Conservation (phyloP, 345 rosid genomes). For the Geranium brycei region DNA sequence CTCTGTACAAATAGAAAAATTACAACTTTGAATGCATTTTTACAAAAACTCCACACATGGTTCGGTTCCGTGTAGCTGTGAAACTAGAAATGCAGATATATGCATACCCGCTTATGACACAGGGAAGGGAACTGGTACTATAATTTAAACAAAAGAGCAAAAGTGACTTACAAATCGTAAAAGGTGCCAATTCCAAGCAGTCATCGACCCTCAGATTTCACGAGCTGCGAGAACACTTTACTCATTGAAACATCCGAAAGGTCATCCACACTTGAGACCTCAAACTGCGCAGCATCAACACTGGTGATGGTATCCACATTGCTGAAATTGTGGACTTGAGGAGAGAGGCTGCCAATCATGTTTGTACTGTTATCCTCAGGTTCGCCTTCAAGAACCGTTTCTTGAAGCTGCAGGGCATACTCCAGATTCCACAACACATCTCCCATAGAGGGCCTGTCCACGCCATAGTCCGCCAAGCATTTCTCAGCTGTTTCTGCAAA, state of each 20-base stretch:
- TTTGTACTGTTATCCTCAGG: slow-evolving; percentile 13
- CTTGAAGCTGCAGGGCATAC: slow-evolving; percentile 68
- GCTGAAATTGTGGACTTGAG: slow-evolving; percentile 11
- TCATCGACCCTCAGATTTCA: slow-evolving; percentile 14
- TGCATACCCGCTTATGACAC: neutral
- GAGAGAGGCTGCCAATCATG: slow-evolving; percentile 14
- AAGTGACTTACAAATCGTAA: neutral
- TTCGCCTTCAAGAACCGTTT: slow-evolving; percentile 4
- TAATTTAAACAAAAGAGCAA: neutral
- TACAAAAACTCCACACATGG: neutral
- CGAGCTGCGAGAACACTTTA: slow-evolving; percentile 14
- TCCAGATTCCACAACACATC: slow-evolving; percentile 90
- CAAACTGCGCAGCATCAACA: slow-evolving; percentile 4
- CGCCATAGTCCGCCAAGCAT: slow-evolving; percentile 73
- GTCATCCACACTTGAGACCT: slow-evolving; percentile 7
- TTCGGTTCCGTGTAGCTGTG: neutral
- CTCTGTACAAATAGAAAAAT: neutral
- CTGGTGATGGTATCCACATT: neutral
- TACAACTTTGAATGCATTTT: neutral
- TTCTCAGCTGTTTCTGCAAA: slow-evolving; percentile 84
- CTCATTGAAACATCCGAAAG: slow-evolving; percentile 11
- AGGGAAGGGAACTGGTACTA: neutral
- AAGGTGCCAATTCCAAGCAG: neutral
- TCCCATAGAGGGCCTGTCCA: slow-evolving; percentile 79
- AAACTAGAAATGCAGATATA: neutral